Evolutionary conservation across 371 early-diverging fungal genomes (phyloP).

Genomic region (Mortierella sp.): DNA sequence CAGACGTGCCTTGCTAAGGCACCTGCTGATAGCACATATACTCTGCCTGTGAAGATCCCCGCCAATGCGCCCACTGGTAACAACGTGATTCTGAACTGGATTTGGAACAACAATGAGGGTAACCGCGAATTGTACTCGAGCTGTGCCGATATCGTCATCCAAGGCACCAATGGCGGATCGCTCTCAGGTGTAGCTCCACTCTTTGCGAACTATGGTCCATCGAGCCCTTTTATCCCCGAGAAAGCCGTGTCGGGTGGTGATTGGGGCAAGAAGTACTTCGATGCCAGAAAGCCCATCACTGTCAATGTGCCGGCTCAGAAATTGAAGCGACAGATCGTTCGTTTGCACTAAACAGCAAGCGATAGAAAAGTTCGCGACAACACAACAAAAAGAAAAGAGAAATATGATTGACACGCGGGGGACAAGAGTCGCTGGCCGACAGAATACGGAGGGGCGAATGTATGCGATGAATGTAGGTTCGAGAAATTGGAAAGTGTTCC

Average conservation of each 20-base stretch:
- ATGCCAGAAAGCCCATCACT: conserved; percentile 40
- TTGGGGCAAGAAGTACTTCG: conserved; percentile 51
- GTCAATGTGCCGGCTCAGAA: conserved; percentile 43
- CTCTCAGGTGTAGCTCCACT: conserved; percentile 64
- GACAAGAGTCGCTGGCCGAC: not conserved
- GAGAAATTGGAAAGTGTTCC: too few relatives aligned
- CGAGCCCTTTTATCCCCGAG: conserved; percentile 42
- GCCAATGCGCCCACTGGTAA: conserved; percentile 61
- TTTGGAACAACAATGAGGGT: conserved; percentile 73
- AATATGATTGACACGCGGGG: conserved; percentile 18
- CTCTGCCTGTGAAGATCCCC: conserved; percentile 63
- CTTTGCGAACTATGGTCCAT: conserved; percentile 60
- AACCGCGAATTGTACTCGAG: conserved; percentile 76
- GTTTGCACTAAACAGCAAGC: conserved; percentile 11
- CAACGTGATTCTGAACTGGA: conserved; percentile 66
- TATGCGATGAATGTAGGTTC: not conserved
- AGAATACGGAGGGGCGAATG: too few relatives aligned
- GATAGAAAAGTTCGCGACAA: too few relatives aligned
- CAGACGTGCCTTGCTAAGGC: conserved; percentile 56
- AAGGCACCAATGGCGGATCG: conserved; percentile 53
- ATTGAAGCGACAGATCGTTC: conserved; percentile 37
- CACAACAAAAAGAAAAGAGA: conserved; percentile 35
- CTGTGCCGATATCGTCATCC: conserved; percentile 71
- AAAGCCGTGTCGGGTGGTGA: conserved; percentile 28
- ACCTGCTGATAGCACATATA: conserved; percentile 31